These are phyloP conservation scores for Yamagishiella unicocca DNA, from an alignment of 139 green algal genomes.

Conservation along the genomic window DNA sequence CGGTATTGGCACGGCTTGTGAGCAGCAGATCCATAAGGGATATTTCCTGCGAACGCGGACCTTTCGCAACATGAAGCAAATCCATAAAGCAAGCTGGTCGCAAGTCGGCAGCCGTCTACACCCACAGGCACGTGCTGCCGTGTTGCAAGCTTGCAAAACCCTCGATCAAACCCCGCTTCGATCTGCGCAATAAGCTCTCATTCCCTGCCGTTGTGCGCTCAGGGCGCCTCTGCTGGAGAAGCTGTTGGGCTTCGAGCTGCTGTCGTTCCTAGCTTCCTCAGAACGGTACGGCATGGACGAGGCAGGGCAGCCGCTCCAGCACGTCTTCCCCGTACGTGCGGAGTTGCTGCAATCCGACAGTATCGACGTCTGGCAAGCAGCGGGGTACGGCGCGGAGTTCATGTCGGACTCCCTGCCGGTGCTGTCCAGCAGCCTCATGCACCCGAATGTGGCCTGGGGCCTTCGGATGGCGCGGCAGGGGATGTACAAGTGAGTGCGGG, in stretches of 20 bases:
- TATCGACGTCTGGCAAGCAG: not conserved
- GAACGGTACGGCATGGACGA: not conserved
- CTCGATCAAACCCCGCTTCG: no score
- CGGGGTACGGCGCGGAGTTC: not conserved
- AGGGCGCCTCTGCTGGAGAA: not conserved
- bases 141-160: no score
- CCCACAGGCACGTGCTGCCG: no score
- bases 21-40: no score
- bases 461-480: constrained; percentile 6
- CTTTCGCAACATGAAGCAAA: no score
- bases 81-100: no score
- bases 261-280: not conserved
- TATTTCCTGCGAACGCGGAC: no score
- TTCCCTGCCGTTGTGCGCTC: no score
- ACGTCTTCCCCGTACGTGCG: not conserved
- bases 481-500: constrained; percentile 3
- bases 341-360: not conserved
- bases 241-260: constrained; percentile 12
- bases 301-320: not conserved
- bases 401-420: not conserved
- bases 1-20: no score
- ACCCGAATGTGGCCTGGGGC: constrained; percentile 12
- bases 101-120: no score
- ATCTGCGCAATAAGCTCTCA: no score
- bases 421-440: not conserved